Evolutionary conservation across 148 eudicot genomes (phyloP).

Genomic region (Silene uniflora): DNA sequence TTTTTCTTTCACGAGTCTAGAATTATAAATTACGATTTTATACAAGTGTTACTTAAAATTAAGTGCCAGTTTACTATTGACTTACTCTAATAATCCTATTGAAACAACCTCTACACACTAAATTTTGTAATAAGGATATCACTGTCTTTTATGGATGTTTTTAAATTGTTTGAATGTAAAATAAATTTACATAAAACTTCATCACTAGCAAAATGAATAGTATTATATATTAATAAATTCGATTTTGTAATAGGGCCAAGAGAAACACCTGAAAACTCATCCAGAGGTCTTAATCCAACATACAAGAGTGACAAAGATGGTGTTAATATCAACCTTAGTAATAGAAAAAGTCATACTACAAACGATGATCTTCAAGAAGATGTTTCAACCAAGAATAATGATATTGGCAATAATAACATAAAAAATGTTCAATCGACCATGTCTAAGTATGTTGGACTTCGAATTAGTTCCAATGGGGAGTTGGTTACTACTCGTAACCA

Average conservation of each 20-base stretch:
- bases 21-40: no score
- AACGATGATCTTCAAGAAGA: background rate
- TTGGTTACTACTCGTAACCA: constrained; percentile 8
- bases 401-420: background rate
- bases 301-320: background rate
- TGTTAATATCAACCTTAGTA: background rate
- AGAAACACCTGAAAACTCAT: background rate
- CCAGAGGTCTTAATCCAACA: background rate
- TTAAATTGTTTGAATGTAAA: no score
- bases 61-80: no score
- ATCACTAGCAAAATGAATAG: no score
- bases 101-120: no score
- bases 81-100: no score
- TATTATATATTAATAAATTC: background rate
- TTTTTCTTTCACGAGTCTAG: no score
- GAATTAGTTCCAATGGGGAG: constrained; percentile 20
- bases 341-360: background rate
- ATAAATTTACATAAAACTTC: no score
- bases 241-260: background rate
- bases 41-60: no score
- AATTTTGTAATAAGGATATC: no score
- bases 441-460: constrained; percentile 29
- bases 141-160: no score
- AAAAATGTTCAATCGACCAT: background rate
- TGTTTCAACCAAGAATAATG: background rate